A percentile compares a stretch with the other conserved stretches of the same genome.
phyloP scores from a whole-genome alignment of 2,329 filamentous ascomycete genomes.

The Anthostomella pinea region DNA sequence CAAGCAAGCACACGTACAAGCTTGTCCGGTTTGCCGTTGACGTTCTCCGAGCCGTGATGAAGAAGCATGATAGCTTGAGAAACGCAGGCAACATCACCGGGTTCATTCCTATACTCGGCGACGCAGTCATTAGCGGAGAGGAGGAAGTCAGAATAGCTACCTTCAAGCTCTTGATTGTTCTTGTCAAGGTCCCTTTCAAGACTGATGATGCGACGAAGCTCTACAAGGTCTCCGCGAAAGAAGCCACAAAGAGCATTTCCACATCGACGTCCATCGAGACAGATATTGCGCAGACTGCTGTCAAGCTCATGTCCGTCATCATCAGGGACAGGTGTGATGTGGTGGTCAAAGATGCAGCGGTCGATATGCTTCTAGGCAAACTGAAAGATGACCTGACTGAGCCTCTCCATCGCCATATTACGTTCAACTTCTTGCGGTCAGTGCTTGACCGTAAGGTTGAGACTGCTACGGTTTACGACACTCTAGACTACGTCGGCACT shows the following conservation, averaged over 20 bases:
- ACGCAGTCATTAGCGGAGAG: conserved; percentile 77
- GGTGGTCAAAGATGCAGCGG: conserved; percentile 72
- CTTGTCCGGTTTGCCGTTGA: conserved; percentile 85
- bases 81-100: conserved; percentile 77
- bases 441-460: conserved; percentile 83
- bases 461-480: conserved; percentile 85
- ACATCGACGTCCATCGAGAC: conserved; percentile 74
- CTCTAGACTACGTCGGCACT: conserved; percentile 80
- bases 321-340: conserved; percentile 78
- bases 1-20: conserved; percentile 81
- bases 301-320: conserved; percentile 84
- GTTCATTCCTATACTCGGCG: conserved; percentile 85
- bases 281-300: conserved; percentile 79
- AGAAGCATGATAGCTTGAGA: conserved; percentile 78
- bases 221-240: conserved; percentile 76
- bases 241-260: conserved; percentile 79
- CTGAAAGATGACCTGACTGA: conserved; percentile 89
- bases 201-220: conserved; percentile 62
- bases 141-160: conserved; percentile 91
- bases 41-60: conserved; percentile 78
- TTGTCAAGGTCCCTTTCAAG: conserved; percentile 79
- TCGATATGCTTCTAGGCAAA: conserved; percentile 79
- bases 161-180: conserved; percentile 77
- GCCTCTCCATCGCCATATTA: conserved; percentile 85
- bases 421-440: conserved; percentile 89